Conservation (phyloP, 169 alveolate species). For the Besnoitia besnoiti region DNA sequence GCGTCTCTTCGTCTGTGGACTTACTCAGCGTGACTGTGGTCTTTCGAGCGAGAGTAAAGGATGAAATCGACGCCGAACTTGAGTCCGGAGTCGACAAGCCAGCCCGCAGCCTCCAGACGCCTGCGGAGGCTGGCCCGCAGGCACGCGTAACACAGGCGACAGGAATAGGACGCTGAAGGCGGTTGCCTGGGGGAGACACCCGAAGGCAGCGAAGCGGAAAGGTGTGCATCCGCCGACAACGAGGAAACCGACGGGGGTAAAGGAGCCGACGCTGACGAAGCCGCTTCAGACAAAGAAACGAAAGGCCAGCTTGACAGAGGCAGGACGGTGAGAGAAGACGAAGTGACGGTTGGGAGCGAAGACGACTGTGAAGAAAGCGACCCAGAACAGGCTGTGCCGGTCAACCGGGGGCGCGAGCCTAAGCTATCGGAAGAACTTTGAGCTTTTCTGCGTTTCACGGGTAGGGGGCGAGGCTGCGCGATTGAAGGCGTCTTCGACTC, state of each 20-base stretch:
- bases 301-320: too few relatives aligned
- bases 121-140: background rate
- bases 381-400: too few relatives aligned
- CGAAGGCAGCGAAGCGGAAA: background rate
- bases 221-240: background rate
- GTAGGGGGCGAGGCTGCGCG: too few relatives aligned
- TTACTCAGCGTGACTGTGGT: background rate
- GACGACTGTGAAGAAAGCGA: background rate
- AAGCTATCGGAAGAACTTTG: too few relatives aligned
- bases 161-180: too few relatives aligned
- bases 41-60: background rate
- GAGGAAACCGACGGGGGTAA: background rate
- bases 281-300: background rate
- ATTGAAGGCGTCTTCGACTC: too few relatives aligned
- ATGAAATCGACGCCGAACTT: slow-evolving; percentile 30
- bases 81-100: background rate
- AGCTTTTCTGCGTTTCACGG: too few relatives aligned
- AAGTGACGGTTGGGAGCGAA: background rate
- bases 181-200: background rate
- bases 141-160: background rate
- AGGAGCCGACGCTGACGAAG: background rate
- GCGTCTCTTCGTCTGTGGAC: background rate
- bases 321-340: background rate
- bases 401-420: too few relatives aligned
- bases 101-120: background rate